Evolutionary conservation across 2,329 filamentous ascomycete genomes (phyloP).

Genomic region (Periconia digitata): DNA sequence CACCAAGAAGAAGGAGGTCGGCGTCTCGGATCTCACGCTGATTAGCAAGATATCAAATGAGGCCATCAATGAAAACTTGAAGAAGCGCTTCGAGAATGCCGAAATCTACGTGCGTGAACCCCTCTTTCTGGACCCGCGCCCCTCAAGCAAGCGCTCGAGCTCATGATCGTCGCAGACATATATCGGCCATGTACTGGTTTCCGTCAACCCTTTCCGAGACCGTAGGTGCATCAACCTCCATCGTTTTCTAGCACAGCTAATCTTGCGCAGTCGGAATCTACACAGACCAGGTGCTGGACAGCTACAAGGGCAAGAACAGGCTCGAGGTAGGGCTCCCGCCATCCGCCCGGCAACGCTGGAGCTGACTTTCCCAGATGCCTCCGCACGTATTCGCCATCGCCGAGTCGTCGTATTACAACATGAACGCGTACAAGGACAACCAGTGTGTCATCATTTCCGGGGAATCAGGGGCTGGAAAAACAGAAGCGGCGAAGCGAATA

Average conservation of each 20-base stretch:
- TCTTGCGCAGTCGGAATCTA: slow-evolving; percentile 78
- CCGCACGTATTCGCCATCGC: slow-evolving; percentile 98
- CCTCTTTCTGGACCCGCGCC: slow-evolving; percentile 5
- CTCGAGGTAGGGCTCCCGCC: slow-evolving; percentile 60
- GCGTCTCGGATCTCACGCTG: slow-evolving; percentile 94
- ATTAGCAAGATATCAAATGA: slow-evolving; percentile 99
- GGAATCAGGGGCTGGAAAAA: slow-evolving; percentile 97
- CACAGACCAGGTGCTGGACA: slow-evolving; percentile 88
- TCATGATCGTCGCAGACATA: slow-evolving; percentile 67
- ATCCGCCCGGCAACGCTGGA: neutral
- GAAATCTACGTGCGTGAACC: slow-evolving; percentile 79
- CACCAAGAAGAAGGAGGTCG: slow-evolving; percentile 98
- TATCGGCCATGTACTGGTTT: slow-evolving; percentile 98
- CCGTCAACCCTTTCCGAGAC: slow-evolving; percentile 96
- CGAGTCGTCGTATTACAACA: slow-evolving; percentile 97
- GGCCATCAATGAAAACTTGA: slow-evolving; percentile 98
- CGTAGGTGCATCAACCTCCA: slow-evolving; percentile 49
- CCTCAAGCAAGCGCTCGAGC: slow-evolving; percentile 7
- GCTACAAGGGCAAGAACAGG: slow-evolving; percentile 95
- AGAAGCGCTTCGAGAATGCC: slow-evolving; percentile 94
- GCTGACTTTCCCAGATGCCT: slow-evolving; percentile 57
- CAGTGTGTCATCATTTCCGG: slow-evolving; percentile 99
- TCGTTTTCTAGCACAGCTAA: slow-evolving; percentile 37
- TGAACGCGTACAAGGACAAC: slow-evolving; percentile 99
- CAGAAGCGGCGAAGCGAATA: slow-evolving; percentile 94